Percentiles rank a stretch among this genome's conserved stretches.
Evolutionary conservation across 2,329 filamentous ascomycete species (phyloP).

Genomic region (Mycocentrospora acerina): DNA sequence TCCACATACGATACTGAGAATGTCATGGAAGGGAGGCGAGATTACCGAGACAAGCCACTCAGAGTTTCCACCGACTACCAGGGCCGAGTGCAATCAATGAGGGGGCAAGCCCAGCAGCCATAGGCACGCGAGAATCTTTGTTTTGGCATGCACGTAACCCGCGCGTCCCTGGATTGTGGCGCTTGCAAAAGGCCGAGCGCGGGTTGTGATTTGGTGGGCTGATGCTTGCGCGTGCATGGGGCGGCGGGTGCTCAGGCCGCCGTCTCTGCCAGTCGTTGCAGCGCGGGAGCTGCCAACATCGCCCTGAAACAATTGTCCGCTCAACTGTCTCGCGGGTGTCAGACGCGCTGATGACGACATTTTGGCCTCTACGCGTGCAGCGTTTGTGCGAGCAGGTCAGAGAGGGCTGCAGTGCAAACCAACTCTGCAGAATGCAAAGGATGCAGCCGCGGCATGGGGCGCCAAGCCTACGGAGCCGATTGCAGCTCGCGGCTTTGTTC

Average conservation of each 20-base stretch:
- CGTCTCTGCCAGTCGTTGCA: conserved; percentile 23
- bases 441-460: conserved; percentile 1
- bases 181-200: conserved; percentile 20
- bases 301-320: conserved; percentile 31
- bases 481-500: conserved; percentile 21
- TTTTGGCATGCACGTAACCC: conserved; percentile 28
- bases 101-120: conserved; percentile 11
- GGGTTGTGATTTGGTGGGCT: conserved; percentile 32
- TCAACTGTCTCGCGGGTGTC: conserved; percentile 30
- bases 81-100: conserved; percentile 23
- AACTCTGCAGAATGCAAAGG: neutral
- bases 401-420: conserved; percentile 5
- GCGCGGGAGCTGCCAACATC: conserved; percentile 18
- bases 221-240: conserved; percentile 28
- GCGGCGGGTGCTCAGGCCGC: conserved; percentile 20
- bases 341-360: conserved; percentile 22
- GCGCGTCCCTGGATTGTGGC: conserved; percentile 38
- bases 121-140: conserved; percentile 18
- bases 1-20: neutral
- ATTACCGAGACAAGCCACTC: conserved; percentile 10
- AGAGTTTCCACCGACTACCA: conserved; percentile 10
- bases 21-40: too few species aligned
- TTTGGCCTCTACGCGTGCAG: conserved; percentile 4
- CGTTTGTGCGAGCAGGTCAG: conserved; percentile 1
- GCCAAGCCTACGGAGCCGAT: conserved; percentile 11